Evolutionary conservation across 2,329 filamentous ascomycete genomes (phyloP).

Genomic region (Incumbomyces lentus): DNA sequence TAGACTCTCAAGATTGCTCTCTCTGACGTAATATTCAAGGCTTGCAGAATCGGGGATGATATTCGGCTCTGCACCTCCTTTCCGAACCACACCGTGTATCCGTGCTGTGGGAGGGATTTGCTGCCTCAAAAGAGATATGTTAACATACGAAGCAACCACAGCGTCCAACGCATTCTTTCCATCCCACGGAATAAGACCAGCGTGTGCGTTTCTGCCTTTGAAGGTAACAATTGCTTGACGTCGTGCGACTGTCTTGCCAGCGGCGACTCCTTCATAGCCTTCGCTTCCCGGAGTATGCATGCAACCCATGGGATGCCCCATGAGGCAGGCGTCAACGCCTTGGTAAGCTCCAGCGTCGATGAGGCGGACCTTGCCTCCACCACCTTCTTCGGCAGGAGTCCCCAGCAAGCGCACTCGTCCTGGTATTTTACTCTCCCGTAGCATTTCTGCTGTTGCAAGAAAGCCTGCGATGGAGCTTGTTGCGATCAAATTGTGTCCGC

Average conservation of each 20-base stretch:
- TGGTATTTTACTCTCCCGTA: constrained; percentile 16
- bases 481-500: constrained; percentile 32
- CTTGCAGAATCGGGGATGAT: constrained; percentile 45
- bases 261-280: constrained; percentile 8
- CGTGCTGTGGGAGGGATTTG: constrained; percentile 45
- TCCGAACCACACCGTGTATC: constrained; percentile 44
- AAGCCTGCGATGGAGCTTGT: constrained; percentile 29
- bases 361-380: constrained; percentile 32
- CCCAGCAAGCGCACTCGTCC: constrained; percentile 29
- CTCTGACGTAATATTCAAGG: constrained; percentile 37
- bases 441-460: constrained; percentile 25
- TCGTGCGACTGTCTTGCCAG: constrained; percentile 24
- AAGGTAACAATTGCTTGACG: constrained; percentile 33
- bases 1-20: constrained; percentile 33
- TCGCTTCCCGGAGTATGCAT: background rate
- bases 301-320: constrained; percentile 29
- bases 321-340: constrained; percentile 32
- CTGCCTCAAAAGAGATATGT: constrained; percentile 44
- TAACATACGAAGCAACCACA: constrained; percentile 37
- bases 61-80: constrained; percentile 46
- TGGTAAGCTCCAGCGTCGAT: constrained; percentile 36
- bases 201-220: constrained; percentile 45
- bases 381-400: constrained; percentile 31
- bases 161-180: constrained; percentile 52
- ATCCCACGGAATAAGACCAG: constrained; percentile 48